Base-by-base conservation (phyloP, 805 yeast species). In the Wickerhamomyces ciferrii region DNA sequence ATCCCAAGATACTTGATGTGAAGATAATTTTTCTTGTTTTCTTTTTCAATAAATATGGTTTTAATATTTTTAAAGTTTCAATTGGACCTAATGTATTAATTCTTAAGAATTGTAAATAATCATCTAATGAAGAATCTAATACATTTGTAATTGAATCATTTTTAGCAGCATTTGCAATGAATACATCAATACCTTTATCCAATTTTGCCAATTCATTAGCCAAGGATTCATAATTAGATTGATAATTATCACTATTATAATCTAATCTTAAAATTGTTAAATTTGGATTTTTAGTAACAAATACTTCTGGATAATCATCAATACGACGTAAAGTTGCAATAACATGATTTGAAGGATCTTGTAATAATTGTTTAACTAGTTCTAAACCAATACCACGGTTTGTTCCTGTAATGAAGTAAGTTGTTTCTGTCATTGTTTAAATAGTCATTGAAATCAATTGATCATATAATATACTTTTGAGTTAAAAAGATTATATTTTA, bases 131-230 rank as follows among this genome's bases (percentile, higher is more conserved):
- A 1, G 63, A 48, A 4, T 54, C 51, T 18, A 56, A 34, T 0
- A 60, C 59, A 5, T 48, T 47, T 11, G 35, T 23, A 40, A 40
- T 50, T 1, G 61, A 55, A 10, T 48, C 53, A 48, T 54, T 55
- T 21, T 55, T 38, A 10, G 67, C 72, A 9, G 70, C 69, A 50
- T 68, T 69, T 21, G 65, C 58, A 39, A 69, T 61, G 39, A 62
- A 64, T 4, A 66, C 62, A 52, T 69, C 72, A 45, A 69, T 62
- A 1, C 52, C 55, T 39, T 51, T 39, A 14, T 53, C 46, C n/a
- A 59, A 35, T 25, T 41, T 47, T 32, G 49, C 47, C 32, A 59
- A 41, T 36, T 59, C 63, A 9, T 45, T 41, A 1, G 52, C 43
- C 5, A 59, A 35, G 2, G 53, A 44, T 9, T 43, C 38, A 39